phyloP scores from a whole-genome alignment of 1,284 basidiomycete species.

The Sanghuangporus baumii region DNA sequence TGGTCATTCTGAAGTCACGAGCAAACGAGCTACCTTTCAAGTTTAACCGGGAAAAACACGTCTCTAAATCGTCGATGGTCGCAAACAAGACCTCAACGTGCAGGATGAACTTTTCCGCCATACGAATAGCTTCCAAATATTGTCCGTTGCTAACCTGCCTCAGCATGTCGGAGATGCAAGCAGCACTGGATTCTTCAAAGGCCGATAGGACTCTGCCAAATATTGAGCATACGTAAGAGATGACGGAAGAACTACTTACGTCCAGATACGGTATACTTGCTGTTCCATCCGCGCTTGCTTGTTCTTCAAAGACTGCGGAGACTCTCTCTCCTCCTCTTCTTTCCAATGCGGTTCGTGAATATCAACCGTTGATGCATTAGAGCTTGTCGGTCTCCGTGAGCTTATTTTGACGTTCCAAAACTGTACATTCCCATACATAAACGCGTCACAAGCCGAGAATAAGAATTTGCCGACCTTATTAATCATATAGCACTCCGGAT shows the following conservation, averaged over 20 bases:
- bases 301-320: slow-evolving; percentile 79
- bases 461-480: slow-evolving; percentile 68
- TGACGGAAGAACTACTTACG: slow-evolving; percentile 39
- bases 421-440: slow-evolving; percentile 34
- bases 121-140: slow-evolving; percentile 93
- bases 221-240: slow-evolving; percentile 4
- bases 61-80: slow-evolving; percentile 94
- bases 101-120: slow-evolving; percentile 98
- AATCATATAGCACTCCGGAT: slow-evolving; percentile 99
- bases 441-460: background rate
- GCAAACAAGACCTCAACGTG: slow-evolving; percentile 98
- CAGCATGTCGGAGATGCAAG: slow-evolving; percentile 99
- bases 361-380: slow-evolving; percentile 42
- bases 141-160: slow-evolving; percentile 94
- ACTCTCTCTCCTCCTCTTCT: slow-evolving; percentile 79
- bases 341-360: slow-evolving; percentile 53
- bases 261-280: slow-evolving; percentile 98
- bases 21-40: slow-evolving; percentile 66
- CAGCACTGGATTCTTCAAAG: slow-evolving; percentile 98
- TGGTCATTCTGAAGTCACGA: background rate
- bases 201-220: slow-evolving; percentile 81
- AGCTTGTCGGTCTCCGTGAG: slow-evolving; percentile 63
- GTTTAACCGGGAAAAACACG: slow-evolving; percentile 75
- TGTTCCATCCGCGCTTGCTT: slow-evolving; percentile 96
- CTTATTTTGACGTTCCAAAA: slow-evolving; percentile 99